Base-by-base conservation (phyloP, 1,139 yeast genomes). In the Candida sanyaensis region DNA sequence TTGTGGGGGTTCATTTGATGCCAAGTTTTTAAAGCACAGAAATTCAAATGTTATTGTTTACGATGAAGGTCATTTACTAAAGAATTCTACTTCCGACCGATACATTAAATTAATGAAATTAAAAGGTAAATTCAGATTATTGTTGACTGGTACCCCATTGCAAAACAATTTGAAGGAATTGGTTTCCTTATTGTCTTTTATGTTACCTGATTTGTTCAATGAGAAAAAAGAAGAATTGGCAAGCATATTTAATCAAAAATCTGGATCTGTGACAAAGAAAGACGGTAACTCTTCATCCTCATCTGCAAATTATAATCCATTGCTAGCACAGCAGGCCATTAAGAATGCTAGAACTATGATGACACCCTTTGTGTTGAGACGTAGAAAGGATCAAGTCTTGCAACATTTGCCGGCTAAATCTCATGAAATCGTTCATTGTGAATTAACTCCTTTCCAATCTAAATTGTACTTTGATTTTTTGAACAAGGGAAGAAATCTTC, bases 41-140 rank as follows among this genome's bases (percentile, higher is more conserved):
- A 76, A 81, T 39, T 95, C 93, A 65, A 90, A 95, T 64, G 89
- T 88, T 53, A 83, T 96, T 52, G 95, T 93, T 0, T 93, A 90
- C 61, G 99, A 93, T 66, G 99, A 93, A 71, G 99, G 99, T 0
- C 99, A 93, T 67, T 84, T 93, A 86, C 75, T 93, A 57, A 93
- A 93, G 64, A 93, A 95, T 66, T 88, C 97, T 2, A 77, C 81
- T 53, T 83, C 95, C 12, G 98, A 92, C 58, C 78, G 99, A 58
- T 93, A 93, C 63, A 77, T 72, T 51, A 92, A 91, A 65, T 75
- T 93, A 53, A 92, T 92, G 96, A 82, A 83, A 60, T 72, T 93
- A 40, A 79, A 76, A 50, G 97, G 95, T 1, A 78, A 81, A 26
- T 95, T 93, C 68, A 78, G 99, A 58, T 69, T 95, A 39, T 68